Base-by-base conservation (phyloP, 345 rosid species). In the Viola odorata region DNA sequence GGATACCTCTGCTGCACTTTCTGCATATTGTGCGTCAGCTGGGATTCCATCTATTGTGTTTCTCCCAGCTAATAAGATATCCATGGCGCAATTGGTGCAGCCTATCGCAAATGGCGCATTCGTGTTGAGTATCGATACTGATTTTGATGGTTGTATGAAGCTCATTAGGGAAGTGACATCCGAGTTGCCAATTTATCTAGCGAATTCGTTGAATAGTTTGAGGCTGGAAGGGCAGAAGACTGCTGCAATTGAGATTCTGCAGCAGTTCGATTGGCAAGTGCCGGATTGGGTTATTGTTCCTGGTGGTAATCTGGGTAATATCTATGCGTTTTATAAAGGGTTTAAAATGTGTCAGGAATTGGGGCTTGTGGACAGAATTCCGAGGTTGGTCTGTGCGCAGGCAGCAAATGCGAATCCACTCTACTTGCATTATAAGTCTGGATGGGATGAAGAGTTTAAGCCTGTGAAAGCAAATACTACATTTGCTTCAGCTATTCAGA, bases 251-350 rank as follows among this genome's bases (percentile, higher is more conserved):
- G 96, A 91, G 83, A 91, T 91, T 59, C 62, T 91, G 72, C 97
- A 91, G 84, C 97, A 91, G 78, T 88, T 88, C 62, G 86, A 91
- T 53, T 91, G 98, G 96, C 80, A 84, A 64, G 96, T 91, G 47
- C 98, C 98, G 0, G 95, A 91, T 63, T 91, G 98, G 98, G 98
- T 91, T 36, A 84, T 91, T n/a, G 86, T 91, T 51, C 98, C 96
- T 0, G 98, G 98, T 45, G 96, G 96, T 8, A 91, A 91, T 58
- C 73, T 91, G 12, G 98, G 98, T 4, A 91, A 91, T 66, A 91
- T 91, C 5, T 91, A 91, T 53, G 96, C 98, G 2, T 88, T 91
- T 64, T 91, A 86, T 57, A 91, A 86, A 72, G 98, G 98, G 9
- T 91, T 91, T 71, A 80, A 86, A 53, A 91, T 88, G 91, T 88